Base-by-base conservation (phyloP, 768 basidiomycete species). In the Gelatoporia subvermispora region DNA sequence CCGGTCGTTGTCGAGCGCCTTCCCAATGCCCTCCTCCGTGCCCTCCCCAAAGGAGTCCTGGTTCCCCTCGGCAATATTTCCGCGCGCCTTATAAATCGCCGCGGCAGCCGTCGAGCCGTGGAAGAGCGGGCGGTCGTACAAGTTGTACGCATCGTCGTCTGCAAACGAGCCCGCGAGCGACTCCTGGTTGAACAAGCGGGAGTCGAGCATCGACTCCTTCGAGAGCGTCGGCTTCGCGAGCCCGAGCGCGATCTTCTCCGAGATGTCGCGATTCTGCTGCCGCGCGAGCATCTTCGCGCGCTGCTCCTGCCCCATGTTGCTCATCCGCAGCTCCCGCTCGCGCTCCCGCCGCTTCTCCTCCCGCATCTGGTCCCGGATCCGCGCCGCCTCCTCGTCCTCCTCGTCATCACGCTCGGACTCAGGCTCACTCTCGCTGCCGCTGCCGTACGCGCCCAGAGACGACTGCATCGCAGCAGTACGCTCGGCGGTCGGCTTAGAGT, bases 41-140 rank as follows among this genome's bases (percentile, higher is more conserved):
- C 94, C 94, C 48, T 89, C 93, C 43, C 92, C 93, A 64, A 89
- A 95, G 35, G 88, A 82, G 45, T 96, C 94, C 36, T 97, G 92
- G 61, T 89, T 88, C 24, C 84, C 89, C 54, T 88, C 84, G 4
- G 75, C 63, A 50, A 92, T 88, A 56, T 91, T 88, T 0, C 94
- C 93, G 22, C 85, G 78, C 4, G 95, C 91, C 67, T 94, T 95
- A 77, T 99, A 99, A 57, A 99, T 99, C n/a, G 96, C 96, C n/a
- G 95, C 93, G 0, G 91, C 93, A 16, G 95, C 95, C 3, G 87
- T 84, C 2, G 94, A 95, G 1, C 96, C 95, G 59, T 93, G 88
- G 80, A 99, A 99, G 43, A 99, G 73, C 3, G 95, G 93, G 43
- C 82, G 81, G 65, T 99, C 96, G 69, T 97, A 98, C 22, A 99